These are phyloP conservation scores for Pichia scutulata DNA, from an alignment of 805 yeast genomes.

Conservation along the genomic window DNA sequence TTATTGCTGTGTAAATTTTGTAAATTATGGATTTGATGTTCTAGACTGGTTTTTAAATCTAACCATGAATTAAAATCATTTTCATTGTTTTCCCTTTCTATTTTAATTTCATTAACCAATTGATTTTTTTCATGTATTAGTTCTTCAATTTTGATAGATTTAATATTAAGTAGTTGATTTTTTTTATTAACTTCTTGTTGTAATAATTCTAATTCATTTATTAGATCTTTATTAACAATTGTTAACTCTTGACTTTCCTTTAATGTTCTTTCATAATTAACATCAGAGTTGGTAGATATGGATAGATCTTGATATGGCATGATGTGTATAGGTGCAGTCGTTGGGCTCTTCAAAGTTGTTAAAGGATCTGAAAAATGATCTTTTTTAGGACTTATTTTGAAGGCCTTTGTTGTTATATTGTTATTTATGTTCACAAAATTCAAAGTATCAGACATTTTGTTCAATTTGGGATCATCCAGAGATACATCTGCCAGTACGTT, in stretches of 20 bases:
- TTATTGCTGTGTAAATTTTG: not conserved
- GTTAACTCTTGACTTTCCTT: slow-evolving; percentile 25
- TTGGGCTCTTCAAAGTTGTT: not conserved
- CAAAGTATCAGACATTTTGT: not conserved
- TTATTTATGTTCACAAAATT: not conserved
- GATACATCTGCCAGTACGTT: not conserved
- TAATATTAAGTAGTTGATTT: slow-evolving; percentile 21
- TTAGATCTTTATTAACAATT: slow-evolving; percentile 23
- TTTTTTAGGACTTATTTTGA: not conserved
- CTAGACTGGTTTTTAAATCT: slow-evolving; percentile 20
- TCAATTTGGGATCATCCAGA: not conserved
- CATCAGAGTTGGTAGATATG: not conserved
- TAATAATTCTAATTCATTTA: slow-evolving; percentile 30
- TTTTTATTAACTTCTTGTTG: slow-evolving; percentile 27
- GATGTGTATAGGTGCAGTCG: slow-evolving; percentile 1
- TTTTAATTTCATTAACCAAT: slow-evolving; percentile 18
- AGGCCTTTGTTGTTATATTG: not conserved
- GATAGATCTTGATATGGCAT: not conserved
- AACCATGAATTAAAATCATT: slow-evolving; percentile 26
- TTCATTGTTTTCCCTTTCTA: slow-evolving; percentile 26
- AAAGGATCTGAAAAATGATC: not conserved
- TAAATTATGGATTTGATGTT: slow-evolving; percentile 18
- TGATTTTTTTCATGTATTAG: slow-evolving; percentile 21
- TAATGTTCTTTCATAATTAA: slow-evolving; percentile 18
- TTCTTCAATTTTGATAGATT: slow-evolving; percentile 22